phyloP scores from a whole-genome alignment of 2,329 filamentous ascomycete genomes.

The Trichophyton mentagrophytes region DNA sequence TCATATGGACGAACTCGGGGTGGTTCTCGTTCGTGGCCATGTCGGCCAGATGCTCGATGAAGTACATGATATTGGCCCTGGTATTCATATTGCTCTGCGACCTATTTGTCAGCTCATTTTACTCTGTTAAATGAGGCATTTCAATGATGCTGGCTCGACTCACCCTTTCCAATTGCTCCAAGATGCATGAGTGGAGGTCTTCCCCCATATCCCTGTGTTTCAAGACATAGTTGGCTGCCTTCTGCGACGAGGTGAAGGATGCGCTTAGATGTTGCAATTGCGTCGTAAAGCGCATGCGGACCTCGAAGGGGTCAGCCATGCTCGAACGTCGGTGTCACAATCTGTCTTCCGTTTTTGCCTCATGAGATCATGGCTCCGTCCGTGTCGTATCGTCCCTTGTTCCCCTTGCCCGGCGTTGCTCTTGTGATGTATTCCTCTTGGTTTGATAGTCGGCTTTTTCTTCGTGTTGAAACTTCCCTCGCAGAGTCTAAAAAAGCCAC shows the following conservation, averaged over 20 bases:
- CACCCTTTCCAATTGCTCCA: conserved; percentile 84
- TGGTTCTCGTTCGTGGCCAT: conserved; percentile 65
- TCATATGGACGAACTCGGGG: conserved; percentile 77
- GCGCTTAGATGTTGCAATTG: conserved; percentile 86
- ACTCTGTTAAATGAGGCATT: neutral
- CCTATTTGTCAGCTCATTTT: neutral
- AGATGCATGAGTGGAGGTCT: conserved; percentile 90
- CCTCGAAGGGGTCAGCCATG: conserved; percentile 86
- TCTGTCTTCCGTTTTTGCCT: neutral
- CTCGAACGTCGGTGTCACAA: conserved; percentile 28
- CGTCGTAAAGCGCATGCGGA: conserved; percentile 89
- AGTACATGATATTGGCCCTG: conserved; percentile 97
- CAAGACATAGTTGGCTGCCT: conserved; percentile 87
- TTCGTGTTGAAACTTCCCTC: neutral
- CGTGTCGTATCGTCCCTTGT: neutral
- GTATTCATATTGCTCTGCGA: conserved; percentile 84
- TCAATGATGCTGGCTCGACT: neutral
- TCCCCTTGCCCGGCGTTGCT: no score
- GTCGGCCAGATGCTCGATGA: conserved; percentile 90
- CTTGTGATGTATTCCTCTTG: neutral
- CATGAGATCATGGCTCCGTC: neutral
- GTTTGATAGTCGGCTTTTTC: neutral
- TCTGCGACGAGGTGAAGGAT: conserved; percentile 74
- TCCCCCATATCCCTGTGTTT: conserved; percentile 92
- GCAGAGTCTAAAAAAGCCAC: neutral